Percentiles rank a stretch among this genome's conserved stretches.
Conservation (phyloP, 2,329 filamentous ascomycete species). For the Apiospora hydei region DNA sequence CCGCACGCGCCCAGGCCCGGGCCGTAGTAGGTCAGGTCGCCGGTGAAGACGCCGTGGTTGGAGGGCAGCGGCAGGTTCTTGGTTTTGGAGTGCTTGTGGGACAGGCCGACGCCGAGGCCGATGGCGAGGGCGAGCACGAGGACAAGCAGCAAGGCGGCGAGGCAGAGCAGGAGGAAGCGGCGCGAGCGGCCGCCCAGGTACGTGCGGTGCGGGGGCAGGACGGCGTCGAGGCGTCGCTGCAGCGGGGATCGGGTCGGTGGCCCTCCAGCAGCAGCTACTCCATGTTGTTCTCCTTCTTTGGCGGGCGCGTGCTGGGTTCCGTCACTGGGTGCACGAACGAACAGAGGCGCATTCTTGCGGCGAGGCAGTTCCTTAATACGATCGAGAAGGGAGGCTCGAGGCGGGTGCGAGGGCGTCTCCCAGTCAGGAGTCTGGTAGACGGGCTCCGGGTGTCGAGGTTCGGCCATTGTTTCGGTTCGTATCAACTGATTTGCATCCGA, state of each 20-base stretch:
- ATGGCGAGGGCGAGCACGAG: conserved; percentile 34
- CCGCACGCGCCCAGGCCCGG: conserved; percentile 76
- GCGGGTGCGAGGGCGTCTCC: conserved; percentile 27
- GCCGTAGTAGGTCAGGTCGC: conserved; percentile 74
- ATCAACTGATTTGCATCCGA: neutral
- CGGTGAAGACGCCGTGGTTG: conserved; percentile 51
- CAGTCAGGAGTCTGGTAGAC: conserved; percentile 33
- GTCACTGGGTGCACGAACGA: neutral
- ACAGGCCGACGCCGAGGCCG: conserved; percentile 38
- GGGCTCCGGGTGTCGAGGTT: conserved; percentile 21
- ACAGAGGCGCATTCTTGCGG: neutral
- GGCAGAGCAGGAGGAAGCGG: conserved; percentile 34
- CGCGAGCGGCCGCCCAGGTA: conserved; percentile 37
- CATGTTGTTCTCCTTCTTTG: neutral
- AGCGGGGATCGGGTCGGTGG: conserved; percentile 26
- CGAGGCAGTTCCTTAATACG: neutral
- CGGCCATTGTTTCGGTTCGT: neutral
- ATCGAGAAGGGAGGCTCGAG: conserved; percentile 25
- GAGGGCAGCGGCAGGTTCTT: conserved; percentile 35
- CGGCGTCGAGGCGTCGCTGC: conserved; percentile 32
- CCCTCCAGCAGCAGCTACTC: neutral
- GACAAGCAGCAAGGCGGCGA: conserved; percentile 34
- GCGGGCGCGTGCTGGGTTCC: neutral
- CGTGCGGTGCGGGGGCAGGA: conserved; percentile 35
- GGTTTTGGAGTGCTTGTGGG: conserved; percentile 25